Evolutionary conservation across 139 green algal species (phyloP).

Genomic region (Yamagishiella unicocca): DNA sequence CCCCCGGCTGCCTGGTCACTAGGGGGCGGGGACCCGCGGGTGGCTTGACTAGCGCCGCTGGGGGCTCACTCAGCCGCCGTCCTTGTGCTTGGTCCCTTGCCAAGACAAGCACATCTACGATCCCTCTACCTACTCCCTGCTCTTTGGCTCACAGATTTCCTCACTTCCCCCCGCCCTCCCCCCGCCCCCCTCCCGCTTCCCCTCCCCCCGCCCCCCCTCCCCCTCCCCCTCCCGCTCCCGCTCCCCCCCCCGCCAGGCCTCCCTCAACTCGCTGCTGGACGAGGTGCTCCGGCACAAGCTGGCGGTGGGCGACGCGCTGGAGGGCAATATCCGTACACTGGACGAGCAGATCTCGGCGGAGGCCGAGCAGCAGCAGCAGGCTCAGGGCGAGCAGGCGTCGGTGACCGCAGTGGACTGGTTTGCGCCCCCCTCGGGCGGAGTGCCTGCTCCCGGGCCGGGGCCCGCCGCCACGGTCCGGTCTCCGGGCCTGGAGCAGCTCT

Average conservation of each 20-base stretch:
- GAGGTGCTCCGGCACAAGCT: slow-evolving; percentile 29
- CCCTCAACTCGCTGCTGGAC: slow-evolving; percentile 23
- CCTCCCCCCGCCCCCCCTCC: neutral
- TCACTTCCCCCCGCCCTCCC: neutral
- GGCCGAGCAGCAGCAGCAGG: neutral
- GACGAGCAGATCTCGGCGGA: slow-evolving; percentile 15
- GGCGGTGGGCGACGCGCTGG: slow-evolving; percentile 35
- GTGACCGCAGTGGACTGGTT: neutral
- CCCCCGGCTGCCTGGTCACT: too few species aligned
- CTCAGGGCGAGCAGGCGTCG: neutral
- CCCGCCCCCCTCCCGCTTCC: neutral
- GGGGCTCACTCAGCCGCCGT: too few species aligned
- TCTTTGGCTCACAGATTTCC: neutral
- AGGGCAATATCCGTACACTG: neutral
- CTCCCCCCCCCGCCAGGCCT: neutral
- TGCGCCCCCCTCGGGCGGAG: slow-evolving; percentile 22
- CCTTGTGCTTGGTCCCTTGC: too few species aligned
- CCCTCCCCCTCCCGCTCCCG: neutral
- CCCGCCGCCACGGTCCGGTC: neutral
- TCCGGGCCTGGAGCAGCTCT: neutral
- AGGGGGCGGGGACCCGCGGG: too few species aligned
- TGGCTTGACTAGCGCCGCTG: too few species aligned
- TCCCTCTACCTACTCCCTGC: neutral
- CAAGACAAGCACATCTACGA: too few species aligned
- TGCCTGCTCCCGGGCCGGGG: slow-evolving; percentile 11